These are phyloP conservation scores for Fraxinus nigra DNA, from an alignment of 305 asterid genomes.

Conservation along the genomic window DNA sequence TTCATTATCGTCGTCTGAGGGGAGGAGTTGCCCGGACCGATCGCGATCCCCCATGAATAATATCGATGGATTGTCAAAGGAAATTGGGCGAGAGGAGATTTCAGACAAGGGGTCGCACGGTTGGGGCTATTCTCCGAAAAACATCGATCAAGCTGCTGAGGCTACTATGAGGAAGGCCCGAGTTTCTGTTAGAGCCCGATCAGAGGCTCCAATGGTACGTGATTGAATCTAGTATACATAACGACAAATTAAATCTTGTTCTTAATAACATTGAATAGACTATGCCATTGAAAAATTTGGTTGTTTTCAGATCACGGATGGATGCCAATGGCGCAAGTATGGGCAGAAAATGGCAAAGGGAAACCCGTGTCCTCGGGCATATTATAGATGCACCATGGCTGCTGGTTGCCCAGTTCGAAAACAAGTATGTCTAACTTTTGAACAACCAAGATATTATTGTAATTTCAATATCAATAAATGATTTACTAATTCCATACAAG, in stretches of 20 bases:
- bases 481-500: background rate
- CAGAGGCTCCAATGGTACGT: conserved; percentile 80
- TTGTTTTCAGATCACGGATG: conserved; percentile 63
- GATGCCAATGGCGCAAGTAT: conserved; percentile 97
- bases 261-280: background rate
- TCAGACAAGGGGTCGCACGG: conserved; percentile 35
- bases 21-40: conserved; percentile 31
- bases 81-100: conserved; percentile 30
- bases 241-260: background rate
- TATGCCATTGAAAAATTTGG: background rate
- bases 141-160: conserved; percentile 65
- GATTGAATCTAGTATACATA: background rate
- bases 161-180: conserved; percentile 91
- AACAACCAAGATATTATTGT: background rate
- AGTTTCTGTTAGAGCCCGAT: conserved; percentile 84
- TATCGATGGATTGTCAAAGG: conserved; percentile 14
- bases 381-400: conserved; percentile 96
- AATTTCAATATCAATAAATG: background rate
- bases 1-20: conserved; percentile 50
- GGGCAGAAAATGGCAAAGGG: conserved; percentile 99
- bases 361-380: conserved; percentile 94
- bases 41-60: conserved; percentile 31
- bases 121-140: conserved; percentile 32
- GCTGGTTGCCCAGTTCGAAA: conserved; percentile 91
- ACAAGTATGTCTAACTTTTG: conserved; percentile 48